Percentiles rank a stretch among this genome's conserved stretches.
Conservation (phyloP, 2,329 filamentous ascomycete species). For the Cryphonectria carpinicola region DNA sequence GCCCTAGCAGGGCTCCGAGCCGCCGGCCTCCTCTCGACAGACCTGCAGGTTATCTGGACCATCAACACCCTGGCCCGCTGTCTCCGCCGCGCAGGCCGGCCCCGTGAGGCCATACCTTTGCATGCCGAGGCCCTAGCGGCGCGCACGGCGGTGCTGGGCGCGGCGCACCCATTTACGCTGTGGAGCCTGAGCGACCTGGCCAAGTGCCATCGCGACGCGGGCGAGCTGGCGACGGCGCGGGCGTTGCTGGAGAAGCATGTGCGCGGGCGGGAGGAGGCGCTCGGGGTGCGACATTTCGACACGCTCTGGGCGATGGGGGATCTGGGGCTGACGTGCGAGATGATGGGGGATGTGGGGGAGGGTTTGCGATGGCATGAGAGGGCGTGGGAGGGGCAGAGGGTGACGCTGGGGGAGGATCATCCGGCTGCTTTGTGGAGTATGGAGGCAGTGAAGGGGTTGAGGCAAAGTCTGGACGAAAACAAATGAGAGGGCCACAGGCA, state of each 20-base stretch:
- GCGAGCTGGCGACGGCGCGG: background rate
- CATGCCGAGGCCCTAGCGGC: background rate
- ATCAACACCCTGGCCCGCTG: constrained; percentile 4
- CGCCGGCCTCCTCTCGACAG: background rate
- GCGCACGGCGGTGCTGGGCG: background rate
- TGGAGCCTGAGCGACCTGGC: background rate
- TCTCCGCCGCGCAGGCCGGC: background rate
- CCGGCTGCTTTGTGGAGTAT: background rate
- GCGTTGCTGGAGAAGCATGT: background rate
- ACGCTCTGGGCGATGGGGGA: constrained; percentile 7
- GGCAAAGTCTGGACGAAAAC: background rate
- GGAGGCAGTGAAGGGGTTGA: background rate
- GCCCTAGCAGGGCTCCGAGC: background rate
- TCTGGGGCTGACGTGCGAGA: background rate
- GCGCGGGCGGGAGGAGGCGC: background rate
- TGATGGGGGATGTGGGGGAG: background rate
- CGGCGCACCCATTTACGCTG: background rate
- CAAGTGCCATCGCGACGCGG: background rate
- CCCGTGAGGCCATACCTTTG: background rate
- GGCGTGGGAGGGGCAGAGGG: background rate
- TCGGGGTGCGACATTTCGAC: background rate
- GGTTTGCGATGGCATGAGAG: background rate
- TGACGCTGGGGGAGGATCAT: constrained; percentile 3
- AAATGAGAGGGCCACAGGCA: background rate
- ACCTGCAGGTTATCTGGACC: constrained; percentile 1